These are phyloP conservation scores for Scorias spongiosa DNA, from an alignment of 2,329 filamentous ascomycete genomes.

Conservation along the genomic window DNA sequence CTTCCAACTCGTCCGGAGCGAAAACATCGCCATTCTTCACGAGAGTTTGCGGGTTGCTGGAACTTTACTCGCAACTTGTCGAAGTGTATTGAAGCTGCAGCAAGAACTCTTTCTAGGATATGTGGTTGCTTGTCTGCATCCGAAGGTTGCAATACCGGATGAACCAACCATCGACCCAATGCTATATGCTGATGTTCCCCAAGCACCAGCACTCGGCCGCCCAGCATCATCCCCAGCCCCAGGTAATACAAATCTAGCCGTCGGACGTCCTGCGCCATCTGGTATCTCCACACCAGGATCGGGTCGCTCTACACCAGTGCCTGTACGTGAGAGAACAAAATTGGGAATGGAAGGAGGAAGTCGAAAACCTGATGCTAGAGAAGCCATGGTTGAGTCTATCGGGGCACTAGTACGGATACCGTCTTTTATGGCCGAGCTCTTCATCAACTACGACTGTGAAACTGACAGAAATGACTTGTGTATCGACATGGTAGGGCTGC, in stretches of 20 bases:
- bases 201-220: constrained; percentile 76
- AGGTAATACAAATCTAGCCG: constrained; percentile 41
- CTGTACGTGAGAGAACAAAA: constrained; percentile 81
- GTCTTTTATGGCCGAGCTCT: constrained; percentile 86
- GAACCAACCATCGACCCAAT: constrained; percentile 82
- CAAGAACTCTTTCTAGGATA: constrained; percentile 95
- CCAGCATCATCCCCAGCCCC: constrained; percentile 37
- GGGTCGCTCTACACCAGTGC: constrained; percentile 76
- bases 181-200: constrained; percentile 84
- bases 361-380: constrained; percentile 83
- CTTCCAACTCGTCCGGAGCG: constrained; percentile 89
- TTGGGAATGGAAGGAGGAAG: constrained; percentile 83
- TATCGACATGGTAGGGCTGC: constrained; percentile 82
- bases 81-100: constrained; percentile 81
- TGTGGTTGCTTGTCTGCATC: constrained; percentile 82
- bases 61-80: constrained; percentile 79
- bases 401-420: constrained; percentile 85
- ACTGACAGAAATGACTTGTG: constrained; percentile 82
- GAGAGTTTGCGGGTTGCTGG: constrained; percentile 85
- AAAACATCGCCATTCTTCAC: constrained; percentile 89
- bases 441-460: constrained; percentile 96
- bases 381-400: constrained; percentile 96
- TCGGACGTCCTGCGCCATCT: not conserved
- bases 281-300: constrained; percentile 29
- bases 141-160: constrained; percentile 80